These are phyloP conservation scores for Coniochaeta sp. DNA, from an alignment of 2,329 filamentous ascomycete species.

Conservation along the genomic window DNA sequence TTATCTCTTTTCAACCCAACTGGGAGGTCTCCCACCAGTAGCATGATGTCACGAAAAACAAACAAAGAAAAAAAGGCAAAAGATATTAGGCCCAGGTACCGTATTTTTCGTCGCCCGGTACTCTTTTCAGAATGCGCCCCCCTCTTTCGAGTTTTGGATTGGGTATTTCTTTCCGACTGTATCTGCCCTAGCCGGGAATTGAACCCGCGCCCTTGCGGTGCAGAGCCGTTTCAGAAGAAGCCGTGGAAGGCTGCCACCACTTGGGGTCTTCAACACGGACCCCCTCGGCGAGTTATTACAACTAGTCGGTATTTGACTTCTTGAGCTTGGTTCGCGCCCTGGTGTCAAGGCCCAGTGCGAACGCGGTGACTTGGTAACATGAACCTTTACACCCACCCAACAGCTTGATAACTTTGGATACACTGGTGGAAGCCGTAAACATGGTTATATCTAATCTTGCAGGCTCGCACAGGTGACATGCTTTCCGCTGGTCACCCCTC, in stretches of 20 bases:
- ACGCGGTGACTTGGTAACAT: too few species aligned
- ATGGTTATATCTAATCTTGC: too few species aligned
- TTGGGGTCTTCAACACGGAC: not conserved
- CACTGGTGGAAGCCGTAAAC: too few species aligned
- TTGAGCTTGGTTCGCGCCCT: not conserved
- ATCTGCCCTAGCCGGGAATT: not conserved
- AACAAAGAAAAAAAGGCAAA: not conserved
- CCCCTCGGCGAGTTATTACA: not conserved
- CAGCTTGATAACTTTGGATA: too few species aligned
- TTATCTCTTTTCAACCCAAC: too few species aligned
- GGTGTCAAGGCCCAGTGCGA: not conserved
- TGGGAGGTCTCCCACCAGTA: too few species aligned
- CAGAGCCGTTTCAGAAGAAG: not conserved
- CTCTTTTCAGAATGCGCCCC: not conserved
- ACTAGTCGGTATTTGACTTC: not conserved
- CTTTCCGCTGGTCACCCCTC: too few species aligned
- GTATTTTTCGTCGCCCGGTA: not conserved
- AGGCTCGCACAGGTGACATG: too few species aligned
- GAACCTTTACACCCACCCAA: too few species aligned
- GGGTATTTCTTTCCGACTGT: not conserved
- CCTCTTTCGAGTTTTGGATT: not conserved
- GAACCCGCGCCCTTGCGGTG: not conserved
- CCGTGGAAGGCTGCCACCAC: not conserved
- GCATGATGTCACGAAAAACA: too few species aligned
- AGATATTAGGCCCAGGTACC: not conserved